Percentiles rank a stretch among this genome's conserved stretches.
Conservation (phyloP, 192 early-diverging fungal species). For the Coemansia sp. region DNA sequence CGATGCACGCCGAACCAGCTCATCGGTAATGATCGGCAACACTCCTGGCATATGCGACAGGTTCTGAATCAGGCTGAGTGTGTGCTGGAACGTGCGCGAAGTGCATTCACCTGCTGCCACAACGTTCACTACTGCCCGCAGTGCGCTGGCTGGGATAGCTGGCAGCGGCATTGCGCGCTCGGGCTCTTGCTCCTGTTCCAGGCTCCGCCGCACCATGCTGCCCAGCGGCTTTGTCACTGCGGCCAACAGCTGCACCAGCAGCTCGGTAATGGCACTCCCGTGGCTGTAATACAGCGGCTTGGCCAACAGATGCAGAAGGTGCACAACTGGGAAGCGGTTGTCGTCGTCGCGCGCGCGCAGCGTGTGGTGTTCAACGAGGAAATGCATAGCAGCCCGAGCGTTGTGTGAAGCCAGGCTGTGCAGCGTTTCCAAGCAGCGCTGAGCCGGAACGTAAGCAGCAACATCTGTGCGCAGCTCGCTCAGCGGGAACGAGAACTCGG, state of each 20-base stretch:
- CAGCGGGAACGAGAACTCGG: conserved; percentile 50
- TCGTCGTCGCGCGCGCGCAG: conserved; percentile 61
- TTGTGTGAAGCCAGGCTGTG: conserved; percentile 79
- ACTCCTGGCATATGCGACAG: conserved; percentile 71
- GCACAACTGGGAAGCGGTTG: conserved; percentile 56
- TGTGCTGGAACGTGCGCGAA: conserved; percentile 91
- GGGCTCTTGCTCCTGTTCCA: conserved; percentile 39
- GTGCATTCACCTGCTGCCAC: conserved; percentile 89
- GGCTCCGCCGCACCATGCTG: conserved; percentile 56
- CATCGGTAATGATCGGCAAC: conserved; percentile 73
- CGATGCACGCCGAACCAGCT: conserved; percentile 72
- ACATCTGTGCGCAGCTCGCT: conserved; percentile 56
- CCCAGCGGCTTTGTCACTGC: conserved; percentile 77
- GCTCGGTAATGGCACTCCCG: conserved; percentile 74
- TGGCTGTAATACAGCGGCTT: conserved; percentile 80
- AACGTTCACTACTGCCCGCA: conserved; percentile 86
- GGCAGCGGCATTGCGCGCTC: conserved; percentile 64
- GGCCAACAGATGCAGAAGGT: conserved; percentile 82
- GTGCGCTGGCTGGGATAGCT: conserved; percentile 75
- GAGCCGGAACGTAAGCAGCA: conserved; percentile 86
- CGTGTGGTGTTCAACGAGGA: conserved; percentile 56
- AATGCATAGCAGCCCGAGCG: conserved; percentile 67
- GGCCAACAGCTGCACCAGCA: conserved; percentile 81
- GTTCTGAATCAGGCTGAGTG: conserved; percentile 85
- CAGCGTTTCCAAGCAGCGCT: conserved; percentile 84